Evolutionary conservation across 2,329 filamentous ascomycete species (phyloP).

Genomic region (Phialemoniopsis sp.): DNA sequence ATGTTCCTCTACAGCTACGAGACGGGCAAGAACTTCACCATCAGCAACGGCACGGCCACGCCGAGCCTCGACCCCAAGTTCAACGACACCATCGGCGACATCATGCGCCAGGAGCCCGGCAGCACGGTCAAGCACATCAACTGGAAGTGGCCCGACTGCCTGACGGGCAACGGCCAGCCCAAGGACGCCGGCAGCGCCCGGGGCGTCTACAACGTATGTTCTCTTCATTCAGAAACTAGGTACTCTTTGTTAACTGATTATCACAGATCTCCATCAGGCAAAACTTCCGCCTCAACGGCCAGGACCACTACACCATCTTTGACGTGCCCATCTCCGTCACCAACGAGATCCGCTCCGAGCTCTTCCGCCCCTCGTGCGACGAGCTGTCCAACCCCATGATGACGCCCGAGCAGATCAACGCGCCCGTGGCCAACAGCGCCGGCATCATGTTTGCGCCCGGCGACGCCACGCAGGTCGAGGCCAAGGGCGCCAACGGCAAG

Average conservation of each 20-base stretch:
- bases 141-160: slow-evolving; percentile 67
- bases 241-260: slow-evolving; percentile 1
- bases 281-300: slow-evolving; percentile 61
- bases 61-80: slow-evolving; percentile 52
- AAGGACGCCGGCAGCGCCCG: slow-evolving; percentile 41
- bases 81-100: slow-evolving; percentile 53
- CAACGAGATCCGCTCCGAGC: slow-evolving; percentile 50
- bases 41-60: slow-evolving; percentile 57
- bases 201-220: slow-evolving; percentile 57
- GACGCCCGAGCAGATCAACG: slow-evolving; percentile 37
- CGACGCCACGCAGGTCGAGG: slow-evolving; percentile 41
- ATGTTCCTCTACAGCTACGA: slow-evolving; percentile 63
- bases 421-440: slow-evolving; percentile 33
- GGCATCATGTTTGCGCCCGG: slow-evolving; percentile 48
- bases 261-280: slow-evolving; percentile 65
- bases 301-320: slow-evolving; percentile 65
- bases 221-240: too few species aligned
- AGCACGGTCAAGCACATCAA: slow-evolving; percentile 72
- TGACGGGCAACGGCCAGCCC: slow-evolving; percentile 56
- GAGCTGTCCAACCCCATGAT: slow-evolving; percentile 47
- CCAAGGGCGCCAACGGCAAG: slow-evolving; percentile 10
- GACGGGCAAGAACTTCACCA: slow-evolving; percentile 63
- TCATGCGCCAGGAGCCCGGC: slow-evolving; percentile 58
- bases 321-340: slow-evolving; percentile 66
- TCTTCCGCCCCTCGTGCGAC: slow-evolving; percentile 34